These are phyloP conservation scores for Dendrobium officinale DNA, from an alignment of 106 monocot genomes.

Conservation along the genomic window DNA sequence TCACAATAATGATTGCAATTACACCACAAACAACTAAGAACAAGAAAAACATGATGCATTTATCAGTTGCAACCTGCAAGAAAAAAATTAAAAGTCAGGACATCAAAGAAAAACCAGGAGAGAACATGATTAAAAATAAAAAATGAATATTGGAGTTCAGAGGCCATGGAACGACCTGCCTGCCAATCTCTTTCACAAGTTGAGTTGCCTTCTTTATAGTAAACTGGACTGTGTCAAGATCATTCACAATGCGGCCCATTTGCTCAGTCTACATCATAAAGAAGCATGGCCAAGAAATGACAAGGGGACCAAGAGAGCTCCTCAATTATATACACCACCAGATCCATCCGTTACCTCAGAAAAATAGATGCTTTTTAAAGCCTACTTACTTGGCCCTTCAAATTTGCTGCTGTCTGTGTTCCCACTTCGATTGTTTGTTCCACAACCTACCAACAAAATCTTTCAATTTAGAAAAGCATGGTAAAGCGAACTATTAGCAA, in stretches of 20 bases:
- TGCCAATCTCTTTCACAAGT: conserved; percentile 67
- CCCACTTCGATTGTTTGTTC: conserved; percentile 95
- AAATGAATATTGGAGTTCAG: background rate
- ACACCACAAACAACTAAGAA: conserved; percentile 62
- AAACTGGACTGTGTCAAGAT: conserved; percentile 64
- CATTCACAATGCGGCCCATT: conserved; percentile 74
- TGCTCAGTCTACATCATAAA: conserved; percentile 49
- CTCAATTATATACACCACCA: background rate
- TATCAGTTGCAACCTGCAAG: conserved; percentile 59
- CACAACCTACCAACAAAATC: conserved; percentile 58
- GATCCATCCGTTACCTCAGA: background rate
- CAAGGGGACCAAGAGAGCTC: background rate
- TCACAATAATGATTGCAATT: conserved; percentile 59
- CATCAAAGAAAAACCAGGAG: background rate
- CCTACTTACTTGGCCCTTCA: conserved; percentile 77
- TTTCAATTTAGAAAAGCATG: background rate
- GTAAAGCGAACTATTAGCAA: conserved; percentile 8
- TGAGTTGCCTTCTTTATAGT: conserved; percentile 71
- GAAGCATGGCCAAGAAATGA: background rate
- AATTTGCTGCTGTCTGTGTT: conserved; percentile 67
- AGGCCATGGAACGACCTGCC: conserved; percentile 31
- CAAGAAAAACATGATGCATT: conserved; percentile 56
- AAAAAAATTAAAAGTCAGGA: background rate
- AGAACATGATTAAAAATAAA: background rate
- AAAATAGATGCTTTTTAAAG: background rate